These are phyloP conservation scores for Hibiscus mutabilis DNA, from an alignment of 345 rosid genomes.

Conservation along the genomic window DNA sequence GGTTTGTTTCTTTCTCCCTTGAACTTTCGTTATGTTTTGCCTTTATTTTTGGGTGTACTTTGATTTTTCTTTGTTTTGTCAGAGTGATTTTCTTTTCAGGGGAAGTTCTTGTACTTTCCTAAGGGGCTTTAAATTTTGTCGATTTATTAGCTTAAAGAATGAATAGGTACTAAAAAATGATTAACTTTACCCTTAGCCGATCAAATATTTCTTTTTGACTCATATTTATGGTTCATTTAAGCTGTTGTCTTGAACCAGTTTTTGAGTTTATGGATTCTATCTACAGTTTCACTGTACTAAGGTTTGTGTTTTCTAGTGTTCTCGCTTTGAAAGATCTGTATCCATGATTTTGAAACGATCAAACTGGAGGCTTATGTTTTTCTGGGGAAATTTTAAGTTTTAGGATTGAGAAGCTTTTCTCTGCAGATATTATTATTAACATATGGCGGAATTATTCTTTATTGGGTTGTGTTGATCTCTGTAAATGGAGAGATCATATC, in stretches of 20 bases:
- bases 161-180: neutral
- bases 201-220: neutral
- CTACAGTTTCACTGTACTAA: neutral
- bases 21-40: neutral
- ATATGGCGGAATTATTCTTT: neutral
- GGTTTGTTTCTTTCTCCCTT: constrained; percentile 29
- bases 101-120: neutral
- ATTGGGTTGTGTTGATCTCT: neutral
- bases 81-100: neutral
- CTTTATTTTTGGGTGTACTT: neutral
- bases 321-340: neutral
- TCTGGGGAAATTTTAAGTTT: neutral
- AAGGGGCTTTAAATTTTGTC: neutral
- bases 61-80: neutral
- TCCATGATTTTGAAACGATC: neutral
- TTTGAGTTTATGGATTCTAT: neutral
- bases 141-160: neutral
- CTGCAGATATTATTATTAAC: neutral
- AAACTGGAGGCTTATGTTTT: neutral
- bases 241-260: neutral
- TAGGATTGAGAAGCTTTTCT: neutral
- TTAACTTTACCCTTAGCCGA: neutral
- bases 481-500: too few species aligned
- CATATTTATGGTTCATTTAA: neutral
- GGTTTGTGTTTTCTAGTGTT: neutral